Conservation (phyloP, 2,329 filamentous ascomycete genomes). For the Diaporthe australafricana region DNA sequence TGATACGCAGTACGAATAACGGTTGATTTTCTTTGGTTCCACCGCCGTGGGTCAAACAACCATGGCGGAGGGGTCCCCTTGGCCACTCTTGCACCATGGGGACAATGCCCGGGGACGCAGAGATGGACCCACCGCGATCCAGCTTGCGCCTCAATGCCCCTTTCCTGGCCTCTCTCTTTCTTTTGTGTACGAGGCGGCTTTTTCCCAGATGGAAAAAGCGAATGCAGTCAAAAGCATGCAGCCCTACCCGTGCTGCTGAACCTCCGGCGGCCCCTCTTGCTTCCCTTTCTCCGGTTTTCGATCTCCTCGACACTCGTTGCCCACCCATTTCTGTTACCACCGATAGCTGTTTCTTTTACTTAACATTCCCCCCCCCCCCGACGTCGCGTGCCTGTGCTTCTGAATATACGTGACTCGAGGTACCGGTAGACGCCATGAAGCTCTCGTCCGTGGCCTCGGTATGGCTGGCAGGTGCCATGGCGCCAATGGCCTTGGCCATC, state of each 20-base stretch:
- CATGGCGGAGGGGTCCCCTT: conserved; percentile 29
- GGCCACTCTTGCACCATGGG: conserved; percentile 27
- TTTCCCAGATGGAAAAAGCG: conserved; percentile 7
- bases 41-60: conserved; percentile 32
- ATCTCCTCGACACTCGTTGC: conserved; percentile 24
- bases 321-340: conserved; percentile 7
- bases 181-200: conserved; percentile 10
- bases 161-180: conserved; percentile 8
- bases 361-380: not conserved
- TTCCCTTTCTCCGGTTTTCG: conserved; percentile 22
- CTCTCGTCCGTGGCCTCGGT: conserved; percentile 30
- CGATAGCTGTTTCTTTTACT: not conserved
- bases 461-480: conserved; percentile 34
- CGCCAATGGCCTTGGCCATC: conserved; percentile 38
- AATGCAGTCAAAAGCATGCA: conserved; percentile 24
- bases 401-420: conserved; percentile 12
- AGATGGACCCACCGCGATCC: conserved; percentile 29
- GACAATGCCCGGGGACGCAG: conserved; percentile 22
- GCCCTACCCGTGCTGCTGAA: conserved; percentile 32
- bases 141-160: conserved; percentile 33
- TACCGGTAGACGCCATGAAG: conserved; percentile 34
- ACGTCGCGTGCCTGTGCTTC: conserved; percentile 2
- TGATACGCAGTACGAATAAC: not conserved
- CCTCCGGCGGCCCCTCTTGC: conserved; percentile 24
- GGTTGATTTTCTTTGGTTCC: conserved; percentile 20